Conservation (phyloP, 495 filamentous ascomycete species). For the Beverwykella pulmonaria region DNA sequence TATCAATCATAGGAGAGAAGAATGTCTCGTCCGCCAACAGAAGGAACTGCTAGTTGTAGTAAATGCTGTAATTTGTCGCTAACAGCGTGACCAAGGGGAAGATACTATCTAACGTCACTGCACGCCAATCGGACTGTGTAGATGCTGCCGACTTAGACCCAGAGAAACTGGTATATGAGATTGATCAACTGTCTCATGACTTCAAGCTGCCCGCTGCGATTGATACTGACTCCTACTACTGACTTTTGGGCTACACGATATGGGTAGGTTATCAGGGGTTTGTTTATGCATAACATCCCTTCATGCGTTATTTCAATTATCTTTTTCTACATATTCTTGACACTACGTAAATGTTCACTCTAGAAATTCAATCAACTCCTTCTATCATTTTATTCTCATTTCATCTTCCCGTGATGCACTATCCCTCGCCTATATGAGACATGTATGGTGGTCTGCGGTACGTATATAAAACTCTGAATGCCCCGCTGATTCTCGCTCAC, state of each 20-base stretch:
- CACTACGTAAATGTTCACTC: too few species aligned
- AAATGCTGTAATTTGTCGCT: background rate
- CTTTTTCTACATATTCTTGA: too few species aligned
- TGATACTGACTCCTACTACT: slow-evolving; percentile 8
- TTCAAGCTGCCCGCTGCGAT: background rate
- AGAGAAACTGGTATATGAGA: background rate
- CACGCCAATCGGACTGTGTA: background rate
- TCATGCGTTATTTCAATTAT: too few species aligned
- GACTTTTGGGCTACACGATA: background rate
- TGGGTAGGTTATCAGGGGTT: background rate
- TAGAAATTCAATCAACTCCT: too few species aligned
- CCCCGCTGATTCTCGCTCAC: too few species aligned
- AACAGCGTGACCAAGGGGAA: background rate
- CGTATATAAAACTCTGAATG: too few species aligned
- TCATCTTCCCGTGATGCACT: too few species aligned
- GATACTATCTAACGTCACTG: slow-evolving; percentile 8
- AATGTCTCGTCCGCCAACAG: background rate
- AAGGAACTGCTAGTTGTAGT: background rate
- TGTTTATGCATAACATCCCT: too few species aligned
- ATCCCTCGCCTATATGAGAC: too few species aligned
- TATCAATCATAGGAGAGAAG: background rate
- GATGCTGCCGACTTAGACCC: slow-evolving; percentile 3
- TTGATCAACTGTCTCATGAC: background rate
- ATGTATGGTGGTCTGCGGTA: too few species aligned
- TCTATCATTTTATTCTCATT: too few species aligned